Base-by-base conservation (phyloP, 192 early-diverging fungal species). In the Backusella tarrabulga region DNA sequence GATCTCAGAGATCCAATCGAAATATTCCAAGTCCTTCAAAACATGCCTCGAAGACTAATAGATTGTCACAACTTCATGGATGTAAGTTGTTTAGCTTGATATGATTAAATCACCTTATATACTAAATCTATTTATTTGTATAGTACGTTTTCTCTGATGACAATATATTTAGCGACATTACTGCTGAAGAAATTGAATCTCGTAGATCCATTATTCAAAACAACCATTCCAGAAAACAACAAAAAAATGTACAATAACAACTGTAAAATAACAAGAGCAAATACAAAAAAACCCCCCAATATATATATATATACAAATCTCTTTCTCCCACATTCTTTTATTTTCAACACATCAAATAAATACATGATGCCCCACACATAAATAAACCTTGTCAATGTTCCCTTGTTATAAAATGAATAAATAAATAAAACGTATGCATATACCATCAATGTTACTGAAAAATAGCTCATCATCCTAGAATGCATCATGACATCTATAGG, bases 1-100 rank as follows among this genome's bases (percentile, higher is more conserved):
- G 83, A 83, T 44, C 80, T 87, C 8, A 79, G 85, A 60, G 89
- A 90, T 76, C 84, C 88, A 1, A 70, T 90, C 26, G 88, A 89
- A 72, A 80, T 86, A 54, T 90, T 90, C 71, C 85, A 87, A 35
- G 74, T 86, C 14, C 87, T 89, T 6, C 76, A 88, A 80, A 88
- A 90, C 63, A 84, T 89, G 78, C 89, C 89, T n/a, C 85, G 88
- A 68, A 54, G 84, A 26, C 36, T 89, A 67, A 83, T 90, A 26
- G 84, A 90, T 70, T 90, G 89, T 68, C 88, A 88, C 52, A 81
- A 80, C 23, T 73, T 90, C 9, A 89, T 90, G 84, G 86, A 88
- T 34, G 81, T 83, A 78, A 80, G 60, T 50, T 42, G 11, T 63
- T 29, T 63, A 60, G 23, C 12, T 0, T 63, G 8, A 11, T n/a